Evolutionary conservation across 768 basidiomycete genomes (phyloP).

Genomic region (Psilocybe subaeruginosa): DNA sequence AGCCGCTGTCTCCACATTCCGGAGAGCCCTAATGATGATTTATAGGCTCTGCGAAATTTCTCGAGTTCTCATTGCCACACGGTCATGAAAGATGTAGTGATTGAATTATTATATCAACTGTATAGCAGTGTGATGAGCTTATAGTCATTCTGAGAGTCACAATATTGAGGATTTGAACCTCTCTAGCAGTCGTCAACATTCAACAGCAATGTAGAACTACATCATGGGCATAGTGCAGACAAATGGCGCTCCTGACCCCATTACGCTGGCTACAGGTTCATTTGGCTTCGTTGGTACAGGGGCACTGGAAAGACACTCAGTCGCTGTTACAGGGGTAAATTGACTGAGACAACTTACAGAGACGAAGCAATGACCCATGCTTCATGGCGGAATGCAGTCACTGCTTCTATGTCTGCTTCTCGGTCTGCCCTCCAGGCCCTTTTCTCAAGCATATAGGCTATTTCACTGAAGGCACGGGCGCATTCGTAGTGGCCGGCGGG

Average conservation of each 20-base stretch:
- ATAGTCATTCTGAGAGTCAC: neutral
- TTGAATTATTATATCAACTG: neutral
- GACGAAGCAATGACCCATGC: conserved; percentile 58
- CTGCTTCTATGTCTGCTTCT: conserved; percentile 72
- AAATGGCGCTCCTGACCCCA: conserved; percentile 18
- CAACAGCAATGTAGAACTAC: conserved; percentile 2
- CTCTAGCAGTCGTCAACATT: neutral
- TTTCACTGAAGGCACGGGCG: conserved; percentile 63
- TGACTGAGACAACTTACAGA: conserved; percentile 27
- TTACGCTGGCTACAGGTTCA: neutral
- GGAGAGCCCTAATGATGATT: neutral
- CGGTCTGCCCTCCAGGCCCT: conserved; percentile 73
- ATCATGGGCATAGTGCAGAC: conserved; percentile 32
- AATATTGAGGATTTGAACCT: neutral
- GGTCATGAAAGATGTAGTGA: neutral
- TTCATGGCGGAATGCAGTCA: conserved; percentile 69
- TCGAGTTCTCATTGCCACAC: no score
- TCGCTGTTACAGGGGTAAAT: neutral
- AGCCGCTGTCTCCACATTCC: neutral
- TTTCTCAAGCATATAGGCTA: conserved; percentile 65
- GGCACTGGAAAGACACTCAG: neutral
- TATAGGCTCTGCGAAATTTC: neutral
- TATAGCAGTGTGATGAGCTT: neutral
- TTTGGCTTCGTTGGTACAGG: conserved; percentile 9
- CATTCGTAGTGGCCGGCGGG: conserved; percentile 68